Evolutionary conservation across 2,329 filamentous ascomycete genomes (phyloP).

Genomic region (Aureobasidium sp.): DNA sequence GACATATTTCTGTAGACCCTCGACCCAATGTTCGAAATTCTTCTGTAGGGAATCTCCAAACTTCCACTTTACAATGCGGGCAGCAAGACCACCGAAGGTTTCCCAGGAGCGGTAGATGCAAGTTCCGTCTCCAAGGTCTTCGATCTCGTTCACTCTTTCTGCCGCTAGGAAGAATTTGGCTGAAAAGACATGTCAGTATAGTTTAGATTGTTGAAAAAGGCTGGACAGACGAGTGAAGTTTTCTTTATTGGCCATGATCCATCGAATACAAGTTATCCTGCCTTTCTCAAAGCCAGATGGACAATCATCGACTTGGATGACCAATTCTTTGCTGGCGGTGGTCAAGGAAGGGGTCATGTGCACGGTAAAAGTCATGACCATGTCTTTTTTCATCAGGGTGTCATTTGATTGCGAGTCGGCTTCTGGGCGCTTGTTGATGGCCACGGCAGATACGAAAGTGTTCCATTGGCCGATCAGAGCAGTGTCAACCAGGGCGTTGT

Average conservation of each 20-base stretch:
- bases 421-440: slow-evolving; percentile 38
- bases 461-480: slow-evolving; percentile 44
- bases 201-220: too few relatives aligned
- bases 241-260: slow-evolving; percentile 27
- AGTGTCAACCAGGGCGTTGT: slow-evolving; percentile 38
- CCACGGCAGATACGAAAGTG: slow-evolving; percentile 38
- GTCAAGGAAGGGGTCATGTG: slow-evolving; percentile 32
- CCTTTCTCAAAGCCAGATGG: slow-evolving; percentile 8
- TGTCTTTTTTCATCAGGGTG: slow-evolving; percentile 31
- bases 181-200: too few relatives aligned
- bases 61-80: slow-evolving; percentile 38
- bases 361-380: slow-evolving; percentile 39
- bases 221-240: slow-evolving; percentile 19
- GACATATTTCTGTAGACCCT: slow-evolving; percentile 36
- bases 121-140: slow-evolving; percentile 31
- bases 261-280: slow-evolving; percentile 27
- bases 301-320: slow-evolving; percentile 31
- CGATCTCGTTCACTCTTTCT: slow-evolving; percentile 44
- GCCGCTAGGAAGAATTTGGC: slow-evolving; percentile 32
- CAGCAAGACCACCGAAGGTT: slow-evolving; percentile 36
- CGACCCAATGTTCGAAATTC: slow-evolving; percentile 36
- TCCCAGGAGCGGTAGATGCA: slow-evolving; percentile 40
- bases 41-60: slow-evolving; percentile 32
- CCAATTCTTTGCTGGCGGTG: slow-evolving; percentile 26
- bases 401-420: neutral